These are phyloP conservation scores for Cercophora newfieldiana DNA, from an alignment of 495 filamentous ascomycete species.

Conservation along the genomic window DNA sequence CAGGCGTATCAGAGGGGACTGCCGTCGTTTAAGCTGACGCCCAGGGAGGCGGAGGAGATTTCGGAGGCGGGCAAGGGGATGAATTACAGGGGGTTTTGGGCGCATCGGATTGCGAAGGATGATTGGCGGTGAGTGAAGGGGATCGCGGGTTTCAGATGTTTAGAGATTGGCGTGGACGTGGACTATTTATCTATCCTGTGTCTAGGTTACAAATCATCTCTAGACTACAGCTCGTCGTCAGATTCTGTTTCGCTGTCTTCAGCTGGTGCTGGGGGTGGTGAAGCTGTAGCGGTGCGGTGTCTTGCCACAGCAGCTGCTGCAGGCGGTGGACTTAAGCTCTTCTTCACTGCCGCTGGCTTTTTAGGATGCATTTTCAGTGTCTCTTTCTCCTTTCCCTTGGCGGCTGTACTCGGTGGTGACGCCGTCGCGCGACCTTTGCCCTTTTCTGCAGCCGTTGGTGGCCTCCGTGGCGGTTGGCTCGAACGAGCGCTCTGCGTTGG, in stretches of 20 bases:
- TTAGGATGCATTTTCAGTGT: slow-evolving; percentile 6
- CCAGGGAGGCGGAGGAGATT: slow-evolving; percentile 69
- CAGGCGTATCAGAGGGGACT: slow-evolving; percentile 61
- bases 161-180: too few species aligned
- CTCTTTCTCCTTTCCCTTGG: slow-evolving; percentile 19
- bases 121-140: slow-evolving; percentile 48
- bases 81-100: slow-evolving; percentile 71
- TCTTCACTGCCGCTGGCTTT: background rate
- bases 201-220: background rate
- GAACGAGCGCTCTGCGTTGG: slow-evolving; percentile 8
- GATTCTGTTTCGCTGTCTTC: slow-evolving; percentile 17
- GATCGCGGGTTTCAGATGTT: background rate
- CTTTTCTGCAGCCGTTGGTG: background rate
- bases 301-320: background rate
- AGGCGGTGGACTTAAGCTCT: background rate
- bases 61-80: slow-evolving; percentile 59
- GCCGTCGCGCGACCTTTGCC: background rate
- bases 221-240: slow-evolving; percentile 14
- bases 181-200: background rate
- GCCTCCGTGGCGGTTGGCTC: background rate
- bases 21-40: slow-evolving; percentile 67
- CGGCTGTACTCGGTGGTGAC: background rate
- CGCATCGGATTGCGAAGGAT: slow-evolving; percentile 55
- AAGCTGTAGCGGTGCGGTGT: slow-evolving; percentile 2
- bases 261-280: background rate